Evolutionary conservation across 345 rosid species (phyloP), one percentile per base, ranked within the genome.

Genomic region (Syzygium oleosum): DNA sequence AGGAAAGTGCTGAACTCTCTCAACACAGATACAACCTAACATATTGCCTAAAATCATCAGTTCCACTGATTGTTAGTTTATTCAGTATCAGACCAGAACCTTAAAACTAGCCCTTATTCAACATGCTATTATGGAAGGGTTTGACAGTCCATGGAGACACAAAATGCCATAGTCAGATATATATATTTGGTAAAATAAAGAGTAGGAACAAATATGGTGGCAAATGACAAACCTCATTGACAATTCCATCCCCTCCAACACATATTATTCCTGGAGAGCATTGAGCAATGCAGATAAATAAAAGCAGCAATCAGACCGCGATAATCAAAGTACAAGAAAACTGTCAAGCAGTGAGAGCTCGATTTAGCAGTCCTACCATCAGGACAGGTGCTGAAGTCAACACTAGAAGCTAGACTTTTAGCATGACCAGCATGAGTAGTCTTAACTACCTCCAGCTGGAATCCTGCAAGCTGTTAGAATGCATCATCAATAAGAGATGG

Each of bases 181-280:
- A 84, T 12, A 46, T 9, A 84, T 25, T 84, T 85, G 63, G 43
- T 25, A 87, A 38, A 83, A 46, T 53, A 52, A 46, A 80, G 13
- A 87, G 51, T 27, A 31, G 52, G 54, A 13, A 34, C 27, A 58
- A 29, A 12, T 52, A 88, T 84, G 31, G 51, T 5, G 53, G 86
- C 38, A 88, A 86, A 84, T 52, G 63, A 89, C 98, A 88, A 43
- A 96, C 99, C 99, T 98, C 98, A 84, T 96, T 98, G 90, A 98
- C 96, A 89, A 98, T 96, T 85, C 99, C 99, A 89, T 98, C 99
- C 87, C 99, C 99, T 58, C 99, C 99, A 84, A 98, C 95, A 63
- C 99, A 98, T 43, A 98, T 96, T 59, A 98, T 98, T 77, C 99
- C 99, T 98, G 93, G 51, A 87, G 84, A 91, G 89, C 88, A 87